These are phyloP conservation scores for Discostella stelligeroides DNA, from an alignment of 108 stramenopile species.

Conservation along the genomic window DNA sequence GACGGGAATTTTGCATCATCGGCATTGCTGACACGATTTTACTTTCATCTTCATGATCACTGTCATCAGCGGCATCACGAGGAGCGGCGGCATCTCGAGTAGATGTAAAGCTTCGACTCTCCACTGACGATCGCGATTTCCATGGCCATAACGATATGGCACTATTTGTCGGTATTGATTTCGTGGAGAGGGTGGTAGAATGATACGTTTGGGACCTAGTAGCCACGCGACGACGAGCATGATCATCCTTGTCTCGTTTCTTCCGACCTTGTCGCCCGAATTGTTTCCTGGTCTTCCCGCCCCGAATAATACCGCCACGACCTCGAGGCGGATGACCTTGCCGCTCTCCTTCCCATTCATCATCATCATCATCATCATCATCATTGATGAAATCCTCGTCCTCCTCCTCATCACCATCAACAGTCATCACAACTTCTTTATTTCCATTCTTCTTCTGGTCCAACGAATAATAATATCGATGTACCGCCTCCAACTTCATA, in stretches of 20 bases:
- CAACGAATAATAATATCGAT: slow-evolving; percentile 14
- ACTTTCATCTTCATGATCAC: not conserved
- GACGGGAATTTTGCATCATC: too few relatives aligned
- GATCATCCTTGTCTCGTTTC: too few relatives aligned
- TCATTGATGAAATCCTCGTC: not conserved
- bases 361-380: not conserved
- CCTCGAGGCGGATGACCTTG: too few relatives aligned
- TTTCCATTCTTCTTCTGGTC: not conserved
- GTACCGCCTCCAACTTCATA: slow-evolving; percentile 16
- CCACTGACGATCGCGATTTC: slow-evolving; percentile 18
- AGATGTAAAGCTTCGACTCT: too few relatives aligned
- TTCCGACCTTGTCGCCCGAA: too few relatives aligned
- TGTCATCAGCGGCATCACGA: not conserved
- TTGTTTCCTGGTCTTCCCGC: too few relatives aligned
- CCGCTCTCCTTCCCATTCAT: too few relatives aligned
- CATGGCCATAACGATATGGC: slow-evolving; percentile 29
- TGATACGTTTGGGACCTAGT: not conserved
- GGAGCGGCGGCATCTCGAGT: not conserved
- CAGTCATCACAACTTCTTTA: not conserved
- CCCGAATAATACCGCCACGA: too few relatives aligned
- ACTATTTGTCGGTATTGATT: not conserved
- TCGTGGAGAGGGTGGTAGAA: not conserved
- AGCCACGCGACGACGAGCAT: not conserved
- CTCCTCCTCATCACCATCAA: not conserved
- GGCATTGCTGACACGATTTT: not conserved